These are phyloP conservation scores for Biscutella auriculata DNA, from an alignment of 441 rosid species.

Conservation along the genomic window DNA sequence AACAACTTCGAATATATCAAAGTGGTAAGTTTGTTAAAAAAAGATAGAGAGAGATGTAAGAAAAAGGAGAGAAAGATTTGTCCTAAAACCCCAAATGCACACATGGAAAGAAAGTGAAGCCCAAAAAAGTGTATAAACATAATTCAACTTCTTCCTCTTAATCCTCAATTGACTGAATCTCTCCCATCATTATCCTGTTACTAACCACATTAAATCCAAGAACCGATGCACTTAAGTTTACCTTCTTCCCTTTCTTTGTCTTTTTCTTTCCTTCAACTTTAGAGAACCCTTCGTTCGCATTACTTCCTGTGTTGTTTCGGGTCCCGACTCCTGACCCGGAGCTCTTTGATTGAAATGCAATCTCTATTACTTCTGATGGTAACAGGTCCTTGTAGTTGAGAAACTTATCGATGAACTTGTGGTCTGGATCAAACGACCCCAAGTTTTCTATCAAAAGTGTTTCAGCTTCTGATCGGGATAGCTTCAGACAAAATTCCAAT, in stretches of 20 bases:
- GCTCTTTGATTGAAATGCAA: constrained; percentile 57
- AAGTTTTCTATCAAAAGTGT: constrained; percentile 67
- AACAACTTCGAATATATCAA: too few relatives aligned
- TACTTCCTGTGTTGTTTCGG: constrained; percentile 23
- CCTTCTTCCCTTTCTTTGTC: constrained; percentile 90
- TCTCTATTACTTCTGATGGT: constrained; percentile 63
- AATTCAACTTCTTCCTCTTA: constrained; percentile 20
- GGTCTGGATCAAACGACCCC: constrained; percentile 65
- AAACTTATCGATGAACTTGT: constrained; percentile 82
- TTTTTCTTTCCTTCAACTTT: constrained; percentile 71
- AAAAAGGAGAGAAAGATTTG: constrained; percentile 2
- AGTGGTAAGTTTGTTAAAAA: too few relatives aligned
- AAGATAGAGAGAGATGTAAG: too few relatives aligned
- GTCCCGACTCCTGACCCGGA: constrained; percentile 19
- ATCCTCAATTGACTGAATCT: constrained; percentile 84
- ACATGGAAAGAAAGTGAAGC: constrained; percentile 13
- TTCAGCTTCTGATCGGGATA: constrained; percentile 90
- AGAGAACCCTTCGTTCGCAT: constrained; percentile 35
- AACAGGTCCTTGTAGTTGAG: constrained; percentile 72
- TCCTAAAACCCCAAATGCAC: constrained; percentile 17
- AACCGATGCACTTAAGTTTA: constrained; percentile 69
- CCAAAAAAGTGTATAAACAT: constrained; percentile 35
- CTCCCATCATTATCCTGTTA: constrained; percentile 98
- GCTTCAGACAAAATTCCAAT: constrained; percentile 87
- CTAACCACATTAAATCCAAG: constrained; percentile 90